phyloP scores from a whole-genome alignment of 2,329 filamentous ascomycete genomes.

The Fusarium sp. region DNA sequence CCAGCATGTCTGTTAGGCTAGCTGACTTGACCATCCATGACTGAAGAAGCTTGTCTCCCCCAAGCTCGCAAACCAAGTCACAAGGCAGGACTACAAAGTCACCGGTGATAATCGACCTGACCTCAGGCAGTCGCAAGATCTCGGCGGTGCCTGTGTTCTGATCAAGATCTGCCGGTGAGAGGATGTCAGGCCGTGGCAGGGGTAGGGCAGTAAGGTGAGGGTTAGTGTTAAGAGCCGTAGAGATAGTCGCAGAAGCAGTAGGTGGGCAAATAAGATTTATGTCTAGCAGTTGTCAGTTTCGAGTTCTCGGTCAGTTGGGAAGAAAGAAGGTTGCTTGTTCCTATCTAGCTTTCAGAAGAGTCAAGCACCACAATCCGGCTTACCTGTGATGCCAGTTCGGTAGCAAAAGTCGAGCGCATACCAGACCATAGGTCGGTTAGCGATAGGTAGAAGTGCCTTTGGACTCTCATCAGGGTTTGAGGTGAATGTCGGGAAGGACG shows the following conservation, averaged over 20 bases:
- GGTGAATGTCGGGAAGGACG: constrained; percentile 85
- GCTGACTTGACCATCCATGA: constrained; percentile 91
- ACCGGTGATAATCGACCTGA: constrained; percentile 80
- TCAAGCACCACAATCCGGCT: constrained; percentile 46
- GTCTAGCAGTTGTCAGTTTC: constrained; percentile 56
- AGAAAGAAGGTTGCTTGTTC: not conserved
- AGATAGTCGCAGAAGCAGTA: constrained; percentile 74
- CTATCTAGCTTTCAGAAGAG: constrained; percentile 4
- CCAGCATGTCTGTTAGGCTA: constrained; percentile 72
- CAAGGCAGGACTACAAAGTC: constrained; percentile 95
- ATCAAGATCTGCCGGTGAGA: constrained; percentile 80
- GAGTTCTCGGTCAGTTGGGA: not conserved
- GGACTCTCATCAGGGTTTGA: constrained; percentile 83
- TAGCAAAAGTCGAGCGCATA: constrained; percentile 89
- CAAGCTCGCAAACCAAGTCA: constrained; percentile 90
- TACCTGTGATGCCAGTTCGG: constrained; percentile 80
- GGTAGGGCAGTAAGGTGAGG: constrained; percentile 81
- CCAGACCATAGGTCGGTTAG: constrained; percentile 90
- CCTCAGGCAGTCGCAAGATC: constrained; percentile 84
- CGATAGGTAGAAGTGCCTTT: constrained; percentile 84
- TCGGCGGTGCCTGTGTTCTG: constrained; percentile 91
- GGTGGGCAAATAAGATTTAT: constrained; percentile 73
- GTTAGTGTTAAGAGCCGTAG: constrained; percentile 78
- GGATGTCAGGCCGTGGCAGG: constrained; percentile 77
- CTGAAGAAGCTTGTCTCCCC: constrained; percentile 84